Evolutionary conservation across 1,139 yeast species (phyloP).

Genomic region (Saccharomycopsis phalli): DNA sequence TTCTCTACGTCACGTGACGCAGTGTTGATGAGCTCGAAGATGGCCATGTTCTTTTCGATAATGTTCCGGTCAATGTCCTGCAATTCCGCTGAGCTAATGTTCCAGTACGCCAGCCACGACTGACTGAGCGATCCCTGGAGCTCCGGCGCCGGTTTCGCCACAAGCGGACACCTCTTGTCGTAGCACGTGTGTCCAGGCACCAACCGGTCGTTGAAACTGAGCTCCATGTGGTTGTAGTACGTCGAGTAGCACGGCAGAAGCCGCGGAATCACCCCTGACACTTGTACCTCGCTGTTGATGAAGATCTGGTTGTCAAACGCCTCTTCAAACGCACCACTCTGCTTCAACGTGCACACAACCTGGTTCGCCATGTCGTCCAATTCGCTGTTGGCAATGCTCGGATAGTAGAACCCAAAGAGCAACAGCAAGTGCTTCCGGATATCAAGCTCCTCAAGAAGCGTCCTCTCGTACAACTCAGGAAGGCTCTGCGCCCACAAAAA

Average conservation of each 20-base stretch:
- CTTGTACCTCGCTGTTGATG: conserved; percentile 6
- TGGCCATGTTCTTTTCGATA: conserved; percentile 1
- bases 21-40: conserved; percentile 6
- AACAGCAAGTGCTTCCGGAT: neutral
- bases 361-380: conserved; percentile 2
- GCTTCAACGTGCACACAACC: conserved; percentile 23
- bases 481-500: conserved; percentile 1
- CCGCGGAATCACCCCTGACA: conserved; percentile 9
- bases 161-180: conserved; percentile 1
- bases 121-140: neutral
- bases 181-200: conserved; percentile 1
- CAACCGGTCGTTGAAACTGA: neutral
- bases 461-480: conserved; percentile 1
- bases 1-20: neutral
- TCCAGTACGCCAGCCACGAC: conserved; percentile 8
- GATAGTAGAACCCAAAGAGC: conserved; percentile 3
- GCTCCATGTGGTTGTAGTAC: conserved; percentile 4
- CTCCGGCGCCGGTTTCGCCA: too few species aligned
- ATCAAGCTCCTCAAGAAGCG: neutral
- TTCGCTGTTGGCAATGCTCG: neutral
- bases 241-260: conserved; percentile 9
- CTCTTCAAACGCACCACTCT: conserved; percentile 1
- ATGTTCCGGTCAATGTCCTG: neutral
- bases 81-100: neutral
- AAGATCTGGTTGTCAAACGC: conserved; percentile 7